Percentiles rank a stretch among this genome's conserved stretches.
These are phyloP conservation scores for Gynostemma pentaphyllum DNA, from an alignment of 306 rosid genomes.

Conservation along the genomic window DNA sequence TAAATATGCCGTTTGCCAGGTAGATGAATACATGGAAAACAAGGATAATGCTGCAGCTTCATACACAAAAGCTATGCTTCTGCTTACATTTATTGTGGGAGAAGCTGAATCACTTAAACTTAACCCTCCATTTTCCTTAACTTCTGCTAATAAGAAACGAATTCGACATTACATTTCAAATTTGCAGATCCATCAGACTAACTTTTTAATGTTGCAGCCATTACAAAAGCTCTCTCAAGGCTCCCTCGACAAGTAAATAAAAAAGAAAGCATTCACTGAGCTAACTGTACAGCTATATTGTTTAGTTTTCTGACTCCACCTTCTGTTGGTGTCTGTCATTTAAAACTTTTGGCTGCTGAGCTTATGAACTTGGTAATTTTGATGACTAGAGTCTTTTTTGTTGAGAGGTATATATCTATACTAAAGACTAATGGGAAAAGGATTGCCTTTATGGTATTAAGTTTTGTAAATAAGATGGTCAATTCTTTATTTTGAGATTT, in stretches of 20 bases:
- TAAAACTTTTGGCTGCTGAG: slow-evolving; percentile 14
- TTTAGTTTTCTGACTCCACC: neutral
- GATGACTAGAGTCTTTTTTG: neutral
- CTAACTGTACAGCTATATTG: slow-evolving; percentile 21
- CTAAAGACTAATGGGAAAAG: slow-evolving; percentile 3
- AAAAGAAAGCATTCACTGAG: slow-evolving; percentile 1
- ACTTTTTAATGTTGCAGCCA: slow-evolving; percentile 27
- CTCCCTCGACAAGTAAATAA: slow-evolving; percentile 25
- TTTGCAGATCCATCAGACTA: slow-evolving; percentile 38
- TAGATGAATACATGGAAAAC: slow-evolving; percentile 64
- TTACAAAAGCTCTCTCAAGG: slow-evolving; percentile 18
- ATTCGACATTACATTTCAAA: slow-evolving; percentile 46
- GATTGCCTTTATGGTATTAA: slow-evolving; percentile 17
- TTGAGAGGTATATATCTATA: slow-evolving; percentile 5
- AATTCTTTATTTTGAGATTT: slow-evolving; percentile 24
- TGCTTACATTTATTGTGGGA: slow-evolving; percentile 60
- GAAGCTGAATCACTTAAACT: slow-evolving; percentile 69
- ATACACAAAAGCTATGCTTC: slow-evolving; percentile 71
- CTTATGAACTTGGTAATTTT: neutral
- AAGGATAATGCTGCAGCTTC: slow-evolving; percentile 39
- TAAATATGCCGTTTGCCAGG: slow-evolving; percentile 31
- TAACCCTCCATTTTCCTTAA: slow-evolving; percentile 58
- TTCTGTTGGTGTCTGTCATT: neutral
- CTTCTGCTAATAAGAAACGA: slow-evolving; percentile 41
- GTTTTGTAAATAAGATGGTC: slow-evolving; percentile 23